Evolutionary conservation across 1,284 basidiomycete species (phyloP), one percentile per base, ranked within the genome.

Genomic region (Polyporus tsugae): DNA sequence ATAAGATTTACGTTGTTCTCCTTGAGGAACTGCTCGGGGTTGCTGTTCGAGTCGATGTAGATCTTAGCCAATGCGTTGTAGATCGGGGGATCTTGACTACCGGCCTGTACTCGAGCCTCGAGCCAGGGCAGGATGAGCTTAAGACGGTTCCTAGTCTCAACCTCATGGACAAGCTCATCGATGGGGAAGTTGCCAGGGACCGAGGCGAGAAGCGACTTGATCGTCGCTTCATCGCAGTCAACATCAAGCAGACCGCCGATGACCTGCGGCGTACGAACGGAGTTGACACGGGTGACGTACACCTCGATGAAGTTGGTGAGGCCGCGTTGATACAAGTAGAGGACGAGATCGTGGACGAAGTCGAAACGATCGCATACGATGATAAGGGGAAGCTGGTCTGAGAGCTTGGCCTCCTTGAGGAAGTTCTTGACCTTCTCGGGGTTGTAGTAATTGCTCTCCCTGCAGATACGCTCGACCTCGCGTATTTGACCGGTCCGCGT

Each of bases 391-490:
- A 99, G 91, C 81, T 99, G 98, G 81, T 99, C 98, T 57, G 91
- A 84, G 46, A 99, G 91, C 79, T 98, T 98, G 76, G 97, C 97
- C 80, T 99, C 98, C 81, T 97, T 97, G 82, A 99, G 91, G 92
- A 98, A 99, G 85, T 99, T 99, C 88, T 99, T 99, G 87, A 99
- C 98, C 84, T 99, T 99, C 85, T 99, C 98, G 2, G 98, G 95
- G 82, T 98, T 98, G 88, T 99, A 99, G 83, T 86, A 87, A 83
- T 99, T 99, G 80, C 94, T 96, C 85, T 99, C 98, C 72, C 98
- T 89, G 80, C 96, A 98, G 77, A 99, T 97, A 68, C 98, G 95
- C 84, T 99, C 98, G 70, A 99, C 98, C 80, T 99, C 98, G 69
- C 98, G 92, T 77, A 99, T 96, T 80, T 99, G 98, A 57, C 97